Evolutionary conservation across 1,139 yeast species (phyloP).

Genomic region (Pichia sp.): DNA sequence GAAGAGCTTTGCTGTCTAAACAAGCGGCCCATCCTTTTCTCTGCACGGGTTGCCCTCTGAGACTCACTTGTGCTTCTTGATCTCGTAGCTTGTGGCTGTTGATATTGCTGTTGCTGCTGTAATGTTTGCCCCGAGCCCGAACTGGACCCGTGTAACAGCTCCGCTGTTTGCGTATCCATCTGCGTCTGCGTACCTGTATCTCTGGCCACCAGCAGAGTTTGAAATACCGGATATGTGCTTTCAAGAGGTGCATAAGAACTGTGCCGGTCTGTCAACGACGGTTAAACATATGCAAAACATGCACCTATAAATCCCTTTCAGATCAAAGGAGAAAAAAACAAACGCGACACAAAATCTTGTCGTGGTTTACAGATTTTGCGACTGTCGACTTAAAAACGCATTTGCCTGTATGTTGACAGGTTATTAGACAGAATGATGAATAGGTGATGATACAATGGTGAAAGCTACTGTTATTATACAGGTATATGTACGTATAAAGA

Average conservation of each 20-base stretch:
- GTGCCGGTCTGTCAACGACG: background rate
- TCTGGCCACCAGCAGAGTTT: background rate
- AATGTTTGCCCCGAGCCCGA: background rate
- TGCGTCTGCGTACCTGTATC: background rate
- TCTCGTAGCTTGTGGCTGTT: slow-evolving; percentile 6
- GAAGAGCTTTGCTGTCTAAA: slow-evolving; percentile 27
- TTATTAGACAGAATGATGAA: background rate
- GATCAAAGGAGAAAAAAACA: slow-evolving; percentile 3
- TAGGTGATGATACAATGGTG: background rate
- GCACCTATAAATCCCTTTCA: background rate
- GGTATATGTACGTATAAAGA: background rate
- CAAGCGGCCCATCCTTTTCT: slow-evolving; percentile 32
- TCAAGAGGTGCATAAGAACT: background rate
- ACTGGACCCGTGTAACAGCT: background rate
- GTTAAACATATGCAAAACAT: background rate
- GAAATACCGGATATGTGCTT: background rate
- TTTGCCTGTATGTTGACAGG: no score
- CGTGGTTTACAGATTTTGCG: background rate
- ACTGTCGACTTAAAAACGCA: no score
- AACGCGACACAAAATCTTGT: background rate
- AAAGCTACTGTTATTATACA: background rate
- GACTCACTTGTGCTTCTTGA: slow-evolving; percentile 18
- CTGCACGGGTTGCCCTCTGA: slow-evolving; percentile 27
- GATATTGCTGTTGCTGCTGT: slow-evolving; percentile 5
- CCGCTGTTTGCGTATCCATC: background rate